Evolutionary conservation across 371 early-diverging fungal species (phyloP), one percentile per base, ranked within the genome.

Genomic region (Circinella umbellata): DNA sequence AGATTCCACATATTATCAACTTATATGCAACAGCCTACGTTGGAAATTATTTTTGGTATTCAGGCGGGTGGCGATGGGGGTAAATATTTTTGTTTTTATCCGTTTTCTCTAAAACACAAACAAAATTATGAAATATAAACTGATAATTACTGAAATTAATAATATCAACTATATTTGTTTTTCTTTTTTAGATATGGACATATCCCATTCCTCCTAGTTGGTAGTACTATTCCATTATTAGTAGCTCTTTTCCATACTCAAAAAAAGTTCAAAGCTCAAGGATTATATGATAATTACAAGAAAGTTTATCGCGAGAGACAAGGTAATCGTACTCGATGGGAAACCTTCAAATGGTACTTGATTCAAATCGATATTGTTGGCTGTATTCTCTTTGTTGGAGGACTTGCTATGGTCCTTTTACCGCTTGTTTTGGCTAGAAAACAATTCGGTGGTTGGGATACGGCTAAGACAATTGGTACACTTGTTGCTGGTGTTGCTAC

Each of bases 381-480:
- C 11, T 79, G 80, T 42, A 4, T 81, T 0, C 73, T 86, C 57
- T 72, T 86, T 38, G 73, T 82, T 20, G 73, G 73, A 13, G 80
- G 74, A 38, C 74, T 86, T 55, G 76, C 76, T 47, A 64, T 82
- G 67, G 75, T 81, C 3, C 63, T 86, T 11, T 66, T 86, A 39
- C 86, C 86, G 13, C 69, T 84, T 37, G 80, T 82, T 1, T 73
- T 86, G 42, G 86, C 84, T 34, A 66, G 61, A 4, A 54, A 76
- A 35, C 73, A 59, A n/a, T 80, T 80, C 69, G 81, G 80, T 17
- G 83, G 83, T 61, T 86, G 86, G 86, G 34, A 37, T 38, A 17
- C 62, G 8, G 42, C 62, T 4, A 38, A 38, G 6, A 38, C 62
- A 15, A 37, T 38, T 38, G 62, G 62, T 7, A 57, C 57, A 11